These are phyloP conservation scores for Hanseniaspora hatyaiensis DNA, from an alignment of 805 yeast genomes.

Conservation along the genomic window DNA sequence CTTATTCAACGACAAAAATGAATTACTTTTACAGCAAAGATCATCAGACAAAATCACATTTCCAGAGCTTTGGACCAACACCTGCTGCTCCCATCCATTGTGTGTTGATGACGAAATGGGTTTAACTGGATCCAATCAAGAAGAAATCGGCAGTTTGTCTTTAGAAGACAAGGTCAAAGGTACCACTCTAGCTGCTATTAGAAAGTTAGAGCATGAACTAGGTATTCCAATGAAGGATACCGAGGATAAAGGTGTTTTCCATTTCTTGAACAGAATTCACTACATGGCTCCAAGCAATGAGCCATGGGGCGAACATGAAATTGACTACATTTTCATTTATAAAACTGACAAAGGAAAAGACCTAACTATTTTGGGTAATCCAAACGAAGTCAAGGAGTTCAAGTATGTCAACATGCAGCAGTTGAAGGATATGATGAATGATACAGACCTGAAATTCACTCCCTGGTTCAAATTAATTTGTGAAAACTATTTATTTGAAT, in stretches of 20 bases:
- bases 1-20: slow-evolving; percentile 63
- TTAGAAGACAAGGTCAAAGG: slow-evolving; percentile 60
- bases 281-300: slow-evolving; percentile 77
- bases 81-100: slow-evolving; percentile 96
- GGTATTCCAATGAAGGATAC: slow-evolving; percentile 57
- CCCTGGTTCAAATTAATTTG: slow-evolving; percentile 98
- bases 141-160: slow-evolving; percentile 21
- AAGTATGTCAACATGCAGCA: slow-evolving; percentile 60
- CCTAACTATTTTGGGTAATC: slow-evolving; percentile 44
- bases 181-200: slow-evolving; percentile 74
- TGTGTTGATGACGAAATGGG: slow-evolving; percentile 78
- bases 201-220: slow-evolving; percentile 85
- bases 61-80: slow-evolving; percentile 95
- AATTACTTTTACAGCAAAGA: slow-evolving; percentile 82
- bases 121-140: slow-evolving; percentile 22
- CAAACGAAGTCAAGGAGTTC: slow-evolving; percentile 76
- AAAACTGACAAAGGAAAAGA: slow-evolving; percentile 39
- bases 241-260: slow-evolving; percentile 53
- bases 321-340: slow-evolving; percentile 83
- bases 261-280: slow-evolving; percentile 85
- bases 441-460: slow-evolving; percentile 60
- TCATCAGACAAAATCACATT: slow-evolving; percentile 95
- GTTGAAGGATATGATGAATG: slow-evolving; percentile 64
- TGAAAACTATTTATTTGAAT: slow-evolving; percentile 73
- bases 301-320: slow-evolving; percentile 95